phyloP scores from a whole-genome alignment of 768 basidiomycete genomes.

The Antrodiella citrinella region DNA sequence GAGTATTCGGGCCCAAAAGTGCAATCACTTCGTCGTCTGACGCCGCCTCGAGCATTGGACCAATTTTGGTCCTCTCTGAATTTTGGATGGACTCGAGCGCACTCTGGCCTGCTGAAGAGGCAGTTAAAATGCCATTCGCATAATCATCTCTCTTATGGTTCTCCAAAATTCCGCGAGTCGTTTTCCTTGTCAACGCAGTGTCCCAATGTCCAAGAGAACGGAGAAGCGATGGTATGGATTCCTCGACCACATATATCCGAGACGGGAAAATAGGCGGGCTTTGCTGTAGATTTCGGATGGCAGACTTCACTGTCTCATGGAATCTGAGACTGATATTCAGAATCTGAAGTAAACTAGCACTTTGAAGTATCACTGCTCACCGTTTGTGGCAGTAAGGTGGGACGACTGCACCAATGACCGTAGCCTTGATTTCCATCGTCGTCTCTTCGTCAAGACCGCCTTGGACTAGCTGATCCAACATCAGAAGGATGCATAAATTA shows the following conservation, averaged over 20 bases:
- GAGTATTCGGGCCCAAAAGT: too few relatives aligned
- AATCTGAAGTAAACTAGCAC: too few relatives aligned
- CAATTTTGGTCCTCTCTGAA: too few relatives aligned
- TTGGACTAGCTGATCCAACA: constrained; percentile 9
- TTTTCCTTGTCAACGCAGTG: background rate
- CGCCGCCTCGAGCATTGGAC: too few relatives aligned
- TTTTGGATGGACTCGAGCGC: too few relatives aligned
- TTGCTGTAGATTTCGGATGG: background rate
- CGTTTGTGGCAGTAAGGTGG: constrained; percentile 6
- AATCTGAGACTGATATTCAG: background rate
- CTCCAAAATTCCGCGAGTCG: background rate
- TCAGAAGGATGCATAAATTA: constrained; percentile 10
- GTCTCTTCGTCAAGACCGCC: background rate
- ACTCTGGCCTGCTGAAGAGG: too few relatives aligned
- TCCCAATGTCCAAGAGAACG: background rate
- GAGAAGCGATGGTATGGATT: background rate
- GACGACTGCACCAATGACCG: background rate
- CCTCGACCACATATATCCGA: background rate
- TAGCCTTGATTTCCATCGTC: constrained; percentile 4
- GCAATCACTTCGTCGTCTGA: too few relatives aligned
- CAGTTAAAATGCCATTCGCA: too few relatives aligned
- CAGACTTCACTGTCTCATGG: background rate
- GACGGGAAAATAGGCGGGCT: background rate
- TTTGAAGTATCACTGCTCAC: too few relatives aligned
- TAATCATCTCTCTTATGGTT: background rate